phyloP scores from a whole-genome alignment of 306 rosid genomes.

The Cucumis melo region DNA sequence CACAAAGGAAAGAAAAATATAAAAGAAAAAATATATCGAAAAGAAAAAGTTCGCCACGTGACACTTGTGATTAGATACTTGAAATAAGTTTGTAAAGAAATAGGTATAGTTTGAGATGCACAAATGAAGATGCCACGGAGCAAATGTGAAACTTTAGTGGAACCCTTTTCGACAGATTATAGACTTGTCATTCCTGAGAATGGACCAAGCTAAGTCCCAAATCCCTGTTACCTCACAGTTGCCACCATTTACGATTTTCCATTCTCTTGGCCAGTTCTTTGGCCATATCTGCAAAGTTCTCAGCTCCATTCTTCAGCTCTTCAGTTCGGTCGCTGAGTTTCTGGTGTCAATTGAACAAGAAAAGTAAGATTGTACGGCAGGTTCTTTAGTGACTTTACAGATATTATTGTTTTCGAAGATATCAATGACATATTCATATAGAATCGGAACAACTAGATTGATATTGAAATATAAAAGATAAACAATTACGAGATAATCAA shows the following conservation, averaged over 20 bases:
- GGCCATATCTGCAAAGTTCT: slow-evolving; percentile 78
- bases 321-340: slow-evolving; percentile 43
- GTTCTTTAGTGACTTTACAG: background rate
- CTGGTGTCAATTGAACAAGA: slow-evolving; percentile 21
- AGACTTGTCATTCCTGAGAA: background rate
- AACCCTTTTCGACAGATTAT: background rate
- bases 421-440: background rate
- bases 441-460: background rate
- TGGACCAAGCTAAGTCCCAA: background rate
- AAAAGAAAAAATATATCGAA: too few species aligned
- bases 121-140: too few species aligned
- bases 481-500: background rate
- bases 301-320: slow-evolving; percentile 59
- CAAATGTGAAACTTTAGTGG: background rate
- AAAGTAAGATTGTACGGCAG: background rate
- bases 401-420: background rate
- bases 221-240: slow-evolving; percentile 26
- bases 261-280: slow-evolving; percentile 55
- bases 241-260: slow-evolving; percentile 98
- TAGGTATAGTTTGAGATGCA: too few species aligned
- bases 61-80: too few species aligned
- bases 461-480: background rate
- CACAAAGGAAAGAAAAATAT: too few species aligned
- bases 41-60: too few species aligned
- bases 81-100: too few species aligned